These are phyloP conservation scores for Scenedesmus sp. DNA, from an alignment of 163 green algal genomes.

Conservation along the genomic window DNA sequence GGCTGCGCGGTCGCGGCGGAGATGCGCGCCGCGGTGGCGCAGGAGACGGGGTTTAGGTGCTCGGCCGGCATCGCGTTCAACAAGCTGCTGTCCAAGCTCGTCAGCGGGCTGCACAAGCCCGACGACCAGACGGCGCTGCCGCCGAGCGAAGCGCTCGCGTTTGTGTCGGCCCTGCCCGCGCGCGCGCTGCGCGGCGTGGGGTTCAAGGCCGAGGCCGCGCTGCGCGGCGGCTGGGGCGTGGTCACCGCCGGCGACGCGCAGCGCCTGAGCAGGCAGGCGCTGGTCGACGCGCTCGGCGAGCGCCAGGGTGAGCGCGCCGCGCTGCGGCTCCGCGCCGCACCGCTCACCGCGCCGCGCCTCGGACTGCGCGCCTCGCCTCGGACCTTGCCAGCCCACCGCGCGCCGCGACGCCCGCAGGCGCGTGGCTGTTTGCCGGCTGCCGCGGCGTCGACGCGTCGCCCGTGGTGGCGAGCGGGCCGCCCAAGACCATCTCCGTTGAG, in stretches of 20 bases:
- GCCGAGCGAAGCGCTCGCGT: constrained; percentile 62
- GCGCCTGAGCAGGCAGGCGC: constrained; percentile 31
- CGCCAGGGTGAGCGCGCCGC: constrained; percentile 13
- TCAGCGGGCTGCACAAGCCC: constrained; percentile 86
- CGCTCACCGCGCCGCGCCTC: too few species aligned
- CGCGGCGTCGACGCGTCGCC: constrained; percentile 58
- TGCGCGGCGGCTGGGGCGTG: constrained; percentile 59
- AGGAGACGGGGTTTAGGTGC: constrained; percentile 69
- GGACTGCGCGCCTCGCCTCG: too few species aligned
- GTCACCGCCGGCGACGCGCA: constrained; percentile 61
- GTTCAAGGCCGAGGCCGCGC: constrained; percentile 60
- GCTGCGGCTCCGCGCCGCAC: too few species aligned
- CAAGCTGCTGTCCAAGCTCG: constrained; percentile 84
- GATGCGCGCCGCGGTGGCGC: constrained; percentile 52
- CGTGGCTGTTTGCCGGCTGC: constrained; percentile 13
- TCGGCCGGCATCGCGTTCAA: constrained; percentile 80
- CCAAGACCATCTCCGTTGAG: constrained; percentile 82
- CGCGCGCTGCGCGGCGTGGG: constrained; percentile 73
- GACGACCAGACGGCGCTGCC: constrained; percentile 85
- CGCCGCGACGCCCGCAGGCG: too few species aligned
- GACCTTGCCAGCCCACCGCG: too few species aligned
- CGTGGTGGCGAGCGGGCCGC: constrained; percentile 46
- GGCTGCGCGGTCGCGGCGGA: constrained; percentile 69
- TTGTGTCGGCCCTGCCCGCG: constrained; percentile 73
- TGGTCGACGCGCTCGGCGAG: constrained; percentile 62